Percentiles rank a stretch among this genome's conserved stretches.
These are phyloP conservation scores for Canavalia ensiformis DNA, from an alignment of 306 rosid species.

Conservation along the genomic window DNA sequence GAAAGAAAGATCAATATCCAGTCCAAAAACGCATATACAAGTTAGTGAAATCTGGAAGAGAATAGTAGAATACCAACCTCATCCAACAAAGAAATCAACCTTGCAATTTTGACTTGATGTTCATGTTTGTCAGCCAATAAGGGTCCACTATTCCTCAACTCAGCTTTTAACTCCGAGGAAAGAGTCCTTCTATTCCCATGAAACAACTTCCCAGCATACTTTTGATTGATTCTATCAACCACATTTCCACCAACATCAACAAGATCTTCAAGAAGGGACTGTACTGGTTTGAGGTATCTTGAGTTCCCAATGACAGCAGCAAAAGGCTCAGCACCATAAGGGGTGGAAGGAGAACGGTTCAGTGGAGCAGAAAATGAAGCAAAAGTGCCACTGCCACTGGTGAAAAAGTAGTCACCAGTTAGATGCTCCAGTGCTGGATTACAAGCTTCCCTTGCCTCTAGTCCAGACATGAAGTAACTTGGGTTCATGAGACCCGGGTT, in stretches of 20 bases:
- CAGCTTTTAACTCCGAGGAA: slow-evolving; percentile 70
- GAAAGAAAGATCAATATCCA: background rate
- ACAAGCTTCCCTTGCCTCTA: slow-evolving; percentile 57
- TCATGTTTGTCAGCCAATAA: slow-evolving; percentile 70
- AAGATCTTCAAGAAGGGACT: slow-evolving; percentile 74
- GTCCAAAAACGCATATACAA: background rate
- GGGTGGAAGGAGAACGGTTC: slow-evolving; percentile 61
- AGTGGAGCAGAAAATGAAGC: slow-evolving; percentile 60
- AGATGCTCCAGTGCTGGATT: slow-evolving; percentile 55
- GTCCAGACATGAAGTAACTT: slow-evolving; percentile 55
- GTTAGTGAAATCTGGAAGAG: slow-evolving; percentile 31
- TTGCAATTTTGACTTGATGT: slow-evolving; percentile 66
- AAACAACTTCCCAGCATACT: slow-evolving; percentile 57
- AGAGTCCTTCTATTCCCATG: slow-evolving; percentile 65
- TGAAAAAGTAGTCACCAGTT: slow-evolving; percentile 61
- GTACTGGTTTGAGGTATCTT: slow-evolving; percentile 71
- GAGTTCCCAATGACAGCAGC: slow-evolving; percentile 65
- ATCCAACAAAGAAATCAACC: slow-evolving; percentile 71
- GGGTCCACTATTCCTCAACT: slow-evolving; percentile 61
- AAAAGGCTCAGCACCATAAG: slow-evolving; percentile 63
- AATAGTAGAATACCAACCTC: slow-evolving; percentile 57
- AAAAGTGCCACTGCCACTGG: slow-evolving; percentile 45
- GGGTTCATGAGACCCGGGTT: slow-evolving; percentile 60
- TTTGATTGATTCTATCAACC: slow-evolving; percentile 64
- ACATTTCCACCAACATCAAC: slow-evolving; percentile 68